These are phyloP conservation scores for Leucosporidium yakuticum DNA, from an alignment of 768 basidiomycete genomes.

Conservation along the genomic window DNA sequence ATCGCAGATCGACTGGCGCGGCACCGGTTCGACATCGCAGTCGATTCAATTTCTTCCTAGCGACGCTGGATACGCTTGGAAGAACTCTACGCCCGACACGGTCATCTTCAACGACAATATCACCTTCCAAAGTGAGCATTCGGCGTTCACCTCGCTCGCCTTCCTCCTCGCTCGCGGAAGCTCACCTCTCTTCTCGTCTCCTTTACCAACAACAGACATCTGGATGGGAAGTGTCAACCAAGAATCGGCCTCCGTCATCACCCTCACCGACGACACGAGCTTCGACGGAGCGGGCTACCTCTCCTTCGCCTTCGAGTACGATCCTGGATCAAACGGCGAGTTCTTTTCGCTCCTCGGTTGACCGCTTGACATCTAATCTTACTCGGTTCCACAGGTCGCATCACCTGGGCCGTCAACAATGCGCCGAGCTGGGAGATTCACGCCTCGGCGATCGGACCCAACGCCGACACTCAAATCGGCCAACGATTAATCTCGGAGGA, in stretches of 20 bases:
- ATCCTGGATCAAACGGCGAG: conserved; percentile 44
- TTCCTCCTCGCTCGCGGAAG: not conserved
- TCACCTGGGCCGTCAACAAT: conserved; percentile 74
- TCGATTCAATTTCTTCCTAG: conserved; percentile 55
- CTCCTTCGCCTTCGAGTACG: conserved; percentile 31
- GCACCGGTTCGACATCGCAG: conserved; percentile 50
- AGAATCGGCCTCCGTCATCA: conserved; percentile 30
- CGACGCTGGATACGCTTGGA: conserved; percentile 60
- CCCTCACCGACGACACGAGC: conserved; percentile 24
- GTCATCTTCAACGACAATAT: conserved; percentile 51
- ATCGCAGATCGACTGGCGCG: conserved; percentile 36
- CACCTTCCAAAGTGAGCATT: conserved; percentile 5
- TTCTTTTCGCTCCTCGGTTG: conserved; percentile 45
- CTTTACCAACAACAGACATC: not conserved
- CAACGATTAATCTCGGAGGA: conserved; percentile 74
- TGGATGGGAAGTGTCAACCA: conserved; percentile 33
- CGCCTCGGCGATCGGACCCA: conserved; percentile 60
- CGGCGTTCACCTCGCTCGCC: not conserved
- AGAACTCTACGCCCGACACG: conserved; percentile 52
- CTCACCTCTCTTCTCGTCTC: not conserved
- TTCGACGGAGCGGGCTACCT: conserved; percentile 24
- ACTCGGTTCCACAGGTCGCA: conserved; percentile 46
- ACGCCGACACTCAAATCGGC: conserved; percentile 55
- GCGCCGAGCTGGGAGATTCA: conserved; percentile 65
- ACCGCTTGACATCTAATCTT: not conserved